Percentiles rank a stretch among this genome's conserved stretches.
These are phyloP conservation scores for Gymnopilus dilepis DNA, from an alignment of 768 basidiomycete species.

Conservation along the genomic window DNA sequence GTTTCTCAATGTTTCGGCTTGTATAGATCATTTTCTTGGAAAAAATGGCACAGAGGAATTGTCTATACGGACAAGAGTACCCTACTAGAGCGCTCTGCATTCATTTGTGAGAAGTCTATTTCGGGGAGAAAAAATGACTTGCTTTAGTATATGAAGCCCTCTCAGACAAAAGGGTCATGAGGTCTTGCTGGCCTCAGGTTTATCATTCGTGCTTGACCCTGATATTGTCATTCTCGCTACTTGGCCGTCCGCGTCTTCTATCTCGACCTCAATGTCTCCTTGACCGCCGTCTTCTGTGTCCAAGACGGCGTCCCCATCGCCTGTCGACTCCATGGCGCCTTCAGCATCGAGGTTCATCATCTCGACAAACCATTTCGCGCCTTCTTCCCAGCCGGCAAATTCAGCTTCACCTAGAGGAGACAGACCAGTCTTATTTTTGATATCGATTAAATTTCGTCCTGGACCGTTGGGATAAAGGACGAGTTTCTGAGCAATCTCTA, in stretches of 20 bases:
- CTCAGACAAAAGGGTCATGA: slow-evolving; percentile 8
- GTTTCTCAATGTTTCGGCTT: not conserved
- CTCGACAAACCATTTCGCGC: slow-evolving; percentile 80
- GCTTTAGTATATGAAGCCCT: not conserved
- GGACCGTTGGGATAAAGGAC: slow-evolving; percentile 62
- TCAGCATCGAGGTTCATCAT: slow-evolving; percentile 76
- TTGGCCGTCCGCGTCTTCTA: slow-evolving; percentile 73
- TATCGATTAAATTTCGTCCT: slow-evolving; percentile 72
- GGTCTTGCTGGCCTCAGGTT: slow-evolving; percentile 5
- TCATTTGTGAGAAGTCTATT: not conserved
- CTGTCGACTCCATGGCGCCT: slow-evolving; percentile 39
- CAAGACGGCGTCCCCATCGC: slow-evolving; percentile 40
- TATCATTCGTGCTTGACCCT: slow-evolving; percentile 20
- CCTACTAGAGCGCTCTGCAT: not conserved
- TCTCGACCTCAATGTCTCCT: slow-evolving; percentile 67
- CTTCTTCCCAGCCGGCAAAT: slow-evolving; percentile 80
- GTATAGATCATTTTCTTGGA: not conserved
- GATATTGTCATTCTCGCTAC: slow-evolving; percentile 67
- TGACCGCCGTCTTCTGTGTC: slow-evolving; percentile 36
- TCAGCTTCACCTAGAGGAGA: slow-evolving; percentile 87
- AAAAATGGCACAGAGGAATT: not conserved
- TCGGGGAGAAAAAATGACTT: not conserved
- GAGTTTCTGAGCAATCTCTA: slow-evolving; percentile 62
- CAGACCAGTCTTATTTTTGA: slow-evolving; percentile 73
- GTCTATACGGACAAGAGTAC: not conserved